These are phyloP conservation scores for Exophiala spinifera DNA, from an alignment of 2,329 filamentous ascomycete species.

Conservation along the genomic window DNA sequence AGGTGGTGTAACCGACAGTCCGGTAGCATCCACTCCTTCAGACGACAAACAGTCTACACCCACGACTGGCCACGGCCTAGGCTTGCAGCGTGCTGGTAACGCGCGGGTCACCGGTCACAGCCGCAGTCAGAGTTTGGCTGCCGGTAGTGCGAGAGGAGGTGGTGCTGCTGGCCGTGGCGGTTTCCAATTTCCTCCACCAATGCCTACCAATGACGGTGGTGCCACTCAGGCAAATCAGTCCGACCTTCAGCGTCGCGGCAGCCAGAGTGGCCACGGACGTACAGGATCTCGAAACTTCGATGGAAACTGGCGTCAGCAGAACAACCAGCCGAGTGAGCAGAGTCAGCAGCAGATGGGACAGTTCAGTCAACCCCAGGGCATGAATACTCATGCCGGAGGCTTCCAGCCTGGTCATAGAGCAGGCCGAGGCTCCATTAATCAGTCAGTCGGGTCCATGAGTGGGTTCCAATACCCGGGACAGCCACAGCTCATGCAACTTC, in stretches of 20 bases:
- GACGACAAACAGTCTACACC: slow-evolving; percentile 30
- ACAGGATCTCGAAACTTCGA: slow-evolving; percentile 92
- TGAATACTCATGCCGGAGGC: slow-evolving; percentile 56
- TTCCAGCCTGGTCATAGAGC: slow-evolving; percentile 89
- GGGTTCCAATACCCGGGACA: slow-evolving; percentile 87
- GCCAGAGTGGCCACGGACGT: slow-evolving; percentile 70
- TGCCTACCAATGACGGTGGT: slow-evolving; percentile 52
- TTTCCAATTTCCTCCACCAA: slow-evolving; percentile 66
- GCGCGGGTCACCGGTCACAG: slow-evolving; percentile 74
- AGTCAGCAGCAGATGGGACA: slow-evolving; percentile 58
- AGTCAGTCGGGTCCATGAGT: slow-evolving; percentile 78
- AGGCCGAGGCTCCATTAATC: slow-evolving; percentile 73
- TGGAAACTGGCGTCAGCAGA: slow-evolving; percentile 92
- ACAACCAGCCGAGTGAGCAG: slow-evolving; percentile 46
- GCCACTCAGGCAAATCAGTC: slow-evolving; percentile 43
- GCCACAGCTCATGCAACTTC: slow-evolving; percentile 81
- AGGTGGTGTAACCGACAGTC: slow-evolving; percentile 49
- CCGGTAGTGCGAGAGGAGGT: slow-evolving; percentile 65
- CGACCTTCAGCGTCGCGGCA: slow-evolving; percentile 74
- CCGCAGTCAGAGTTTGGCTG: slow-evolving; percentile 49
- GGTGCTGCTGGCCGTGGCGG: slow-evolving; percentile 58
- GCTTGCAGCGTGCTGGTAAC: slow-evolving; percentile 69
- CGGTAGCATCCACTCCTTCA: slow-evolving; percentile 49
- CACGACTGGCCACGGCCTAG: slow-evolving; percentile 62
- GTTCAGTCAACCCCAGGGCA: slow-evolving; percentile 68